These are phyloP conservation scores for Fusarium circinatum DNA, from an alignment of 2,329 filamentous ascomycete species.

Conservation along the genomic window DNA sequence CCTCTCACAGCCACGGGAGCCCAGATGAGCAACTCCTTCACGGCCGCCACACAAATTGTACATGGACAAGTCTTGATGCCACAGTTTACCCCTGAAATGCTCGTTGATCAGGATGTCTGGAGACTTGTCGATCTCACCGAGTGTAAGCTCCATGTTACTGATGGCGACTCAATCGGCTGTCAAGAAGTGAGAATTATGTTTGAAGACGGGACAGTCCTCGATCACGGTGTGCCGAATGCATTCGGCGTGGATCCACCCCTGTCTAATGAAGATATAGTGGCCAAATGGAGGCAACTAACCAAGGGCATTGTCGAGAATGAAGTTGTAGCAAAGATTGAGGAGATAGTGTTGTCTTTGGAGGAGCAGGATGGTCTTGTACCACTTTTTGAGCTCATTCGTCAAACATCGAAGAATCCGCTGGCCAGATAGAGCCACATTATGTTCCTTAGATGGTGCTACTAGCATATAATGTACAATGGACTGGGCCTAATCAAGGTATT, in stretches of 20 bases:
- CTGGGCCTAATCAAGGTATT: not conserved
- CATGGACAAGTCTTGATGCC: constrained; percentile 6
- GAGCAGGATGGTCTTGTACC: not conserved
- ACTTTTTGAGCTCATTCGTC: not conserved
- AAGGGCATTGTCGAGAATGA: not conserved
- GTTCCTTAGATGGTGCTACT: too few relatives aligned
- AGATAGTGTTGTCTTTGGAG: not conserved
- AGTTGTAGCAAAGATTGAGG: not conserved
- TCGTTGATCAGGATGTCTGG: not conserved
- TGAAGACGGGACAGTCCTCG: not conserved
- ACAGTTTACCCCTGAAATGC: not conserved
- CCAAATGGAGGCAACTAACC: not conserved
- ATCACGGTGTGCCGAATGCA: not conserved
- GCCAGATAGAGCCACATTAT: not conserved
- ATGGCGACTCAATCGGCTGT: not conserved
- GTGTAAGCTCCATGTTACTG: not conserved
- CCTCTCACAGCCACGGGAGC: not conserved
- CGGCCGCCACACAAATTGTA: not conserved
- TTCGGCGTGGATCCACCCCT: not conserved
- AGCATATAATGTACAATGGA: not conserved
- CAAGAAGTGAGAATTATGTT: not conserved
- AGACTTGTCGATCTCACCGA: not conserved
- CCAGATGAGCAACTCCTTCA: constrained; percentile 12
- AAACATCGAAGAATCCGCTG: not conserved
- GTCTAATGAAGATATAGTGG: not conserved